Percentiles rank a stretch among this genome's conserved stretches.
Evolutionary conservation across 2,329 filamentous ascomycete genomes (phyloP).

Genomic region (Cucurbitaria berberidis): DNA sequence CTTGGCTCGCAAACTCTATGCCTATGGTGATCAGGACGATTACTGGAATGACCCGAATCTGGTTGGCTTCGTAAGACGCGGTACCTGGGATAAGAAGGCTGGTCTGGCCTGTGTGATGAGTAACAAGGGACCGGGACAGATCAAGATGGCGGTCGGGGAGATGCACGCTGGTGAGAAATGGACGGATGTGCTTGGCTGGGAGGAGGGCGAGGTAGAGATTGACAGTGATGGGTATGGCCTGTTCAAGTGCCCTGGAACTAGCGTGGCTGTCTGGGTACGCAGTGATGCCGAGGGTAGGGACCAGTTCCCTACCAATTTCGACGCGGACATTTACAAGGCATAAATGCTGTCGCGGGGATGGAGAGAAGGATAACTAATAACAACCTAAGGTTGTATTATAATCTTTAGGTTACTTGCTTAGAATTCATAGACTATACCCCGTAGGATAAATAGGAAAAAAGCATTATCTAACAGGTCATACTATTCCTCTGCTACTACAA

Average conservation of each 20-base stretch:
- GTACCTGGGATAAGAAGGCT: conserved; percentile 59
- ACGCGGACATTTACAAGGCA: conserved; percentile 44
- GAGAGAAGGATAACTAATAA: too few relatives aligned
- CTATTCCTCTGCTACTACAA: too few relatives aligned
- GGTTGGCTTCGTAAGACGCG: conserved; percentile 65
- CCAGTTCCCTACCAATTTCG: conserved; percentile 43
- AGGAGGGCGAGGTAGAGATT: conserved; percentile 62
- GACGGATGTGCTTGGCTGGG: conserved; percentile 67
- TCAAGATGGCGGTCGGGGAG: conserved; percentile 68
- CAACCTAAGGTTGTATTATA: too few relatives aligned
- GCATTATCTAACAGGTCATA: too few relatives aligned
- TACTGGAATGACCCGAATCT: conserved; percentile 68
- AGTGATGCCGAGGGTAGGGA: conserved; percentile 57
- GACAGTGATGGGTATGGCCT: conserved; percentile 64
- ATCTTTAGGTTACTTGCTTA: too few relatives aligned
- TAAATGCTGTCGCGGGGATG: too few relatives aligned
- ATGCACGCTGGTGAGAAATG: conserved; percentile 65
- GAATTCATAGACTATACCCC: too few relatives aligned
- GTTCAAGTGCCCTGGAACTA: conserved; percentile 58
- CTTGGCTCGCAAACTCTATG: conserved; percentile 68
- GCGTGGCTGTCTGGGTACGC: conserved; percentile 68
- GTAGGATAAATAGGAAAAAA: too few relatives aligned
- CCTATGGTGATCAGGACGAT: conserved; percentile 69
- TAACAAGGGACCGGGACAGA: conserved; percentile 49
- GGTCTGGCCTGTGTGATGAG: conserved; percentile 60